phyloP scores from a whole-genome alignment of 2,329 filamentous ascomycete species.

The Diplodia mutila region DNA sequence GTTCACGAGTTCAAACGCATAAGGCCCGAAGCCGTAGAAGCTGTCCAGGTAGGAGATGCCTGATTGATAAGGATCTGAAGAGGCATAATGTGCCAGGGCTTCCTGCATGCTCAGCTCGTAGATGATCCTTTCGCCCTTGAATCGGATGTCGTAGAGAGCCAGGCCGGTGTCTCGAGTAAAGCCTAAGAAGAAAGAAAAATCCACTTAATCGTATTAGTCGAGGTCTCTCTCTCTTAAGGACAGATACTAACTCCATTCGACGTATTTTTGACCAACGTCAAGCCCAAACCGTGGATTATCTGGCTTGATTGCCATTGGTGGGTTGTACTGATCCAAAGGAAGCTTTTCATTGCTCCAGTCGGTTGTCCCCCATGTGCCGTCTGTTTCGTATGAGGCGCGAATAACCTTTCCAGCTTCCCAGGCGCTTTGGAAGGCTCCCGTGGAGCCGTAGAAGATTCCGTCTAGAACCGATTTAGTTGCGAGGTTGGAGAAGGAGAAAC shows the following conservation, averaged over 20 bases:
- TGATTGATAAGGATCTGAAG: conserved; percentile 53
- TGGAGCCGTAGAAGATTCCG: conserved; percentile 56
- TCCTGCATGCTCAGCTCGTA: conserved; percentile 62
- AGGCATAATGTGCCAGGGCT: conserved; percentile 58
- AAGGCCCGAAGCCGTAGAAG: conserved; percentile 54
- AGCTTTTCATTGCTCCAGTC: conserved; percentile 46
- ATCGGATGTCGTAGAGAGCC: conserved; percentile 56
- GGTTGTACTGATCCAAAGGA: conserved; percentile 57
- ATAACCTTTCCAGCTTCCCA: conserved; percentile 37
- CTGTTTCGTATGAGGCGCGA: background rate
- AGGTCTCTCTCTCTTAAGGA: background rate
- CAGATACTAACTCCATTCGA: conserved; percentile 48
- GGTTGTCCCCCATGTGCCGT: conserved; percentile 51
- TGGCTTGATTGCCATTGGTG: conserved; percentile 54
- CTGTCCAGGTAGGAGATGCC: conserved; percentile 54
- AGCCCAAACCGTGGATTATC: conserved; percentile 49
- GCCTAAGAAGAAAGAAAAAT: conserved; percentile 57
- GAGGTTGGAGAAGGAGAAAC: background rate
- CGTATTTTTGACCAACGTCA: conserved; percentile 49
- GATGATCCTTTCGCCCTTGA: conserved; percentile 59
- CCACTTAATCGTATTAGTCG: conserved; percentile 37
- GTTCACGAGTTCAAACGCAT: conserved; percentile 50
- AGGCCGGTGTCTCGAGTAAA: conserved; percentile 56
- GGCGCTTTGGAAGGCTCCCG: conserved; percentile 52
- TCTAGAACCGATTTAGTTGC: conserved; percentile 30